Evolutionary conservation across 805 yeast genomes (phyloP).

Genomic region (Lipomyces orientalis): DNA sequence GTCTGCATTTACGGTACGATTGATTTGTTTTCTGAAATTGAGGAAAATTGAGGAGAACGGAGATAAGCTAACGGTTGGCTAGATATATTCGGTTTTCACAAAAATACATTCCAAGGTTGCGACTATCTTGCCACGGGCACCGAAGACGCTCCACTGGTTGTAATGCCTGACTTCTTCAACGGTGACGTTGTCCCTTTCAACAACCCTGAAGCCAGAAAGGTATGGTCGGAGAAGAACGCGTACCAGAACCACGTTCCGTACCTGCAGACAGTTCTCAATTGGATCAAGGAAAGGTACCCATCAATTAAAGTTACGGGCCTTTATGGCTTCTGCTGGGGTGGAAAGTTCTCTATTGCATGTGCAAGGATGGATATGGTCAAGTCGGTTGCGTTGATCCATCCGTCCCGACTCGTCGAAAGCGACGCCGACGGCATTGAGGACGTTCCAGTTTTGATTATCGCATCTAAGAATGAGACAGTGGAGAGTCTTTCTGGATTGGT

Average conservation of each 20-base stretch:
- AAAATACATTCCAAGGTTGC: constrained; percentile 34
- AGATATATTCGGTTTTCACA: constrained; percentile 35
- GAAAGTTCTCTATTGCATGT: constrained; percentile 26
- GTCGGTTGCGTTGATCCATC: constrained; percentile 32
- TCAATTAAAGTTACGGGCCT: constrained; percentile 24
- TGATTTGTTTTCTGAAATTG: background rate
- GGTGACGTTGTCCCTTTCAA: constrained; percentile 11
- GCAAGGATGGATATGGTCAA: constrained; percentile 20
- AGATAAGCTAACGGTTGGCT: background rate
- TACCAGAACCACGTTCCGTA: constrained; percentile 17
- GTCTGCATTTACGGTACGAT: constrained; percentile 30
- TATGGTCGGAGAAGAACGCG: constrained; percentile 23
- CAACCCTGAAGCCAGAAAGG: constrained; percentile 16
- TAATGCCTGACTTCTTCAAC: constrained; percentile 37
- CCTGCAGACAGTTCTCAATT: constrained; percentile 10
- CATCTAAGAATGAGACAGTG: constrained; percentile 29
- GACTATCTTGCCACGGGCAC: constrained; percentile 30
- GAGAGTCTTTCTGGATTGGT: constrained; percentile 20
- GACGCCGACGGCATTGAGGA: constrained; percentile 34
- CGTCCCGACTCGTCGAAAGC: constrained; percentile 26
- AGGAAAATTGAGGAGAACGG: background rate
- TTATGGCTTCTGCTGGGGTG: constrained; percentile 39
- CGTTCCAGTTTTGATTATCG: constrained; percentile 29
- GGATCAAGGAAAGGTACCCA: constrained; percentile 20
- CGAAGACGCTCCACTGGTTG: constrained; percentile 27